A percentile compares a stretch with the other conserved stretches of the same genome.
Evolutionary conservation across 2,329 filamentous ascomycete genomes (phyloP).

Genomic region (Colletotrichum sp.): DNA sequence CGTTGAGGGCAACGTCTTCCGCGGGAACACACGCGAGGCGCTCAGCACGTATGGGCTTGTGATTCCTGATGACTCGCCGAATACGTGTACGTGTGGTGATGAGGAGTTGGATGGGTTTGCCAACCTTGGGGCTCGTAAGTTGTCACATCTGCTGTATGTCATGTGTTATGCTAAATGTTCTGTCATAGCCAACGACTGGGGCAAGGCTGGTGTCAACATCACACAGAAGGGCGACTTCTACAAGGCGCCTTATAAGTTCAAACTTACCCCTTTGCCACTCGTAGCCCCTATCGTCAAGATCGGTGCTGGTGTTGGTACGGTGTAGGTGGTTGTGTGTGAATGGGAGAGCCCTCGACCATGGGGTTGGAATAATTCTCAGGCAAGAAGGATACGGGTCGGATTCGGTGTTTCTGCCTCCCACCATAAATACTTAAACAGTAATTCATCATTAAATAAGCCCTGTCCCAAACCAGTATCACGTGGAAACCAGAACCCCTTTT

Average conservation of each 20-base stretch:
- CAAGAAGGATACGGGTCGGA: background rate
- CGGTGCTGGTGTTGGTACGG: slow-evolving; percentile 51
- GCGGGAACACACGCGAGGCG: slow-evolving; percentile 50
- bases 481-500: too few relatives aligned
- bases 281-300: slow-evolving; percentile 45
- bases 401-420: background rate
- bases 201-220: slow-evolving; percentile 52
- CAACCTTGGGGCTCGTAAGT: slow-evolving; percentile 57
- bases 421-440: background rate
- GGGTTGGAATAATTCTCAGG: fast-evolving
- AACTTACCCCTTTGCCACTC: slow-evolving; percentile 48
- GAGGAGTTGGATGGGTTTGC: slow-evolving; percentile 59
- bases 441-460: fast-evolving
- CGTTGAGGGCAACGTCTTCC: slow-evolving; percentile 54
- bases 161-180: background rate
- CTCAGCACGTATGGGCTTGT: slow-evolving; percentile 59
- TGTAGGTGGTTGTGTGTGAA: slow-evolving; percentile 20
- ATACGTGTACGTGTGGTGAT: slow-evolving; percentile 57
- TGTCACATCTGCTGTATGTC: slow-evolving; percentile 13
- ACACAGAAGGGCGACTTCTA: slow-evolving; percentile 55
- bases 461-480: too few relatives aligned
- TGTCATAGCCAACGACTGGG: slow-evolving; percentile 49
- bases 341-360: fast-evolving
- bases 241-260: slow-evolving; percentile 52
- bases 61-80: slow-evolving; percentile 59